Conservation (phyloP, 228 moss, liverwort and hornwort genomes). For the Sphagnum fallax region DNA sequence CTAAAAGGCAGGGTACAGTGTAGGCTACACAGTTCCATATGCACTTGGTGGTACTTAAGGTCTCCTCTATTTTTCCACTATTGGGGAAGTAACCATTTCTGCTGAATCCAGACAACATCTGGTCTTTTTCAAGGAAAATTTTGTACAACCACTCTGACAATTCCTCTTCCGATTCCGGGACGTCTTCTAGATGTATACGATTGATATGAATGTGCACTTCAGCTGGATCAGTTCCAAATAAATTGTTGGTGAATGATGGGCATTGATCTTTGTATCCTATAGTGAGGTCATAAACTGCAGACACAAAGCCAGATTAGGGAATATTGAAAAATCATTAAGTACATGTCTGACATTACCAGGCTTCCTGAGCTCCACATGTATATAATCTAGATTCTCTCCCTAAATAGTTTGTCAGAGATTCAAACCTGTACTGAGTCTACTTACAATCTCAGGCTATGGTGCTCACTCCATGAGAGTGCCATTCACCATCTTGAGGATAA, state of each 20-base stretch:
- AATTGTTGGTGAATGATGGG: conserved; percentile 83
- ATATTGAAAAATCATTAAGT: neutral
- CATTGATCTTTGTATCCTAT: conserved; percentile 87
- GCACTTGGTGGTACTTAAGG: conserved; percentile 43
- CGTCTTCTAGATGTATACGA: conserved; percentile 65
- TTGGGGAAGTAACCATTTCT: conserved; percentile 62
- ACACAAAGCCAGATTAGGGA: neutral
- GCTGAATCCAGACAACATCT: conserved; percentile 53
- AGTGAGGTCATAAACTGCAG: conserved; percentile 94
- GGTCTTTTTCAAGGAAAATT: conserved; percentile 65
- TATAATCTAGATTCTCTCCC: neutral
- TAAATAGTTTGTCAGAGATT: neutral
- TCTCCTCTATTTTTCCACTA: conserved; percentile 44
- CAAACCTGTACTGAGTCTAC: neutral
- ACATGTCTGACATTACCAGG: too few species aligned
- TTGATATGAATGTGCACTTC: conserved; percentile 91
- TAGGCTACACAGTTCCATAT: conserved; percentile 27
- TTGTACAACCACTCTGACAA: conserved; percentile 78
- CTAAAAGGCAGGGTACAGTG: conserved; percentile 17
- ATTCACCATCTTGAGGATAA: too few species aligned
- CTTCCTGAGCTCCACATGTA: neutral
- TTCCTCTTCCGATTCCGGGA: conserved; percentile 56
- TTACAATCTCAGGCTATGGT: neutral
- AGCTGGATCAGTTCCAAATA: conserved; percentile 92
- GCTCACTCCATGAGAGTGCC: too few species aligned